phyloP scores from a whole-genome alignment of 495 filamentous ascomycete genomes.

The Penicillium ochrochloron region DNA sequence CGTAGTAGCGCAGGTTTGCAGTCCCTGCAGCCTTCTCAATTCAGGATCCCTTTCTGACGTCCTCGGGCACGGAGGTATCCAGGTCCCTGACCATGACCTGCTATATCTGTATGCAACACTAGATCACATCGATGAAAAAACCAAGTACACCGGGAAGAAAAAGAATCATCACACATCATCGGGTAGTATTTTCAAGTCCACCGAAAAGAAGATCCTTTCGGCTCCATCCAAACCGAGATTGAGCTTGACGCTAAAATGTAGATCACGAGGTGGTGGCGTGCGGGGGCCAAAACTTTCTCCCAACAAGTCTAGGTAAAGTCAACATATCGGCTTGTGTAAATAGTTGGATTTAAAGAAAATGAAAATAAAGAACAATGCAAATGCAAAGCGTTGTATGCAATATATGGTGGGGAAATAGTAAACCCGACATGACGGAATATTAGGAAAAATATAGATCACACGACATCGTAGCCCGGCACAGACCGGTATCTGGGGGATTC shows the following conservation, averaged over 20 bases:
- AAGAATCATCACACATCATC: background rate
- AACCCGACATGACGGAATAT: background rate
- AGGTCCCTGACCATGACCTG: background rate
- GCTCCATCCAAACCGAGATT: background rate
- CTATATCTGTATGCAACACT: background rate
- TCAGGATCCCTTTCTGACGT: background rate
- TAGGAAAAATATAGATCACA: background rate
- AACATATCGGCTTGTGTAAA: background rate
- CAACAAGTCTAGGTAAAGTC: background rate
- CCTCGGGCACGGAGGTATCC: background rate
- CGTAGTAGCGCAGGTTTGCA: background rate
- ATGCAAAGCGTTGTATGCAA: slow-evolving; percentile 3
- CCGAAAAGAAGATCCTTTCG: background rate
- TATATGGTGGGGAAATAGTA: background rate
- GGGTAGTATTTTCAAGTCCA: background rate
- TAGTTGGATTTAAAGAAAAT: background rate
- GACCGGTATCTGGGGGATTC: slow-evolving; percentile 12
- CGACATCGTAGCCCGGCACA: slow-evolving; percentile 10
- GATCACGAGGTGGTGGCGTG: background rate
- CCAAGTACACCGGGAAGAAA: background rate
- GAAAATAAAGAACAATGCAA: background rate
- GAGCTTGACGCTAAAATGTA: background rate
- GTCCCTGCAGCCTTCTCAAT: background rate
- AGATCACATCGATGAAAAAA: background rate
- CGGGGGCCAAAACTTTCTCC: slow-evolving; percentile 5